A percentile compares a stretch with the other conserved stretches of the same genome.
Conservation (phyloP, 805 yeast genomes). For the Metschnikowia matae region DNA sequence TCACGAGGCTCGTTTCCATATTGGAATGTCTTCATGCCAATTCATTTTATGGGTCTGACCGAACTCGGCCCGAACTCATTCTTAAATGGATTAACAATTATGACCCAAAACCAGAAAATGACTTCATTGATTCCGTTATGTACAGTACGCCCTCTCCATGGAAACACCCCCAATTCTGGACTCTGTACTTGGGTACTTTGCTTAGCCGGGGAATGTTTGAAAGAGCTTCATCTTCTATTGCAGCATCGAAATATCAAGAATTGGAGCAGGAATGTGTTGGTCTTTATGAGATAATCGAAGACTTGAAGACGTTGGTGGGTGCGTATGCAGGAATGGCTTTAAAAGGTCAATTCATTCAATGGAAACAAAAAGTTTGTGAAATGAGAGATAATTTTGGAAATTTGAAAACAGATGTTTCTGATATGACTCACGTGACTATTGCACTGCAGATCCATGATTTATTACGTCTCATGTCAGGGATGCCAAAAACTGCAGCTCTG, state of each 20-base stretch:
- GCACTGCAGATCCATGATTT: constrained; percentile 39
- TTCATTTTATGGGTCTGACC: constrained; percentile 37
- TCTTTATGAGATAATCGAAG: constrained; percentile 36
- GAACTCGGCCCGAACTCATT: constrained; percentile 42
- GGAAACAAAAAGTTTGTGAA: constrained; percentile 50
- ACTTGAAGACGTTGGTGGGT: constrained; percentile 36
- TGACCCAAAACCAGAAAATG: constrained; percentile 61
- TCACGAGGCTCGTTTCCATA: constrained; percentile 43
- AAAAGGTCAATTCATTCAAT: constrained; percentile 40
- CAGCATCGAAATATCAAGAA: constrained; percentile 40
- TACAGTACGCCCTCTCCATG: constrained; percentile 43
- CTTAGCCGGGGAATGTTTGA: constrained; percentile 57
- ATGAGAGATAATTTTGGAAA: constrained; percentile 40
- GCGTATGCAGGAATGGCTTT: constrained; percentile 39
- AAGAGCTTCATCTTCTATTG: constrained; percentile 49
- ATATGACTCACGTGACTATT: constrained; percentile 25
- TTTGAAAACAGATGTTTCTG: constrained; percentile 22
- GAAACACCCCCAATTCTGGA: constrained; percentile 58
- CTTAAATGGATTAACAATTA: constrained; percentile 66
- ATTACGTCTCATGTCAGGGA: constrained; percentile 44
- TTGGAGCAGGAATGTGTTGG: constrained; percentile 26
- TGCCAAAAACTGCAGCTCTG: constrained; percentile 46
- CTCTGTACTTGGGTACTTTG: constrained; percentile 50
- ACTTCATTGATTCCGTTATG: constrained; percentile 45
- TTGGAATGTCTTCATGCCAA: constrained; percentile 56